These are phyloP conservation scores for Metroxylon sagu DNA, from an alignment of 176 grass and related monocot genomes.

Conservation along the genomic window DNA sequence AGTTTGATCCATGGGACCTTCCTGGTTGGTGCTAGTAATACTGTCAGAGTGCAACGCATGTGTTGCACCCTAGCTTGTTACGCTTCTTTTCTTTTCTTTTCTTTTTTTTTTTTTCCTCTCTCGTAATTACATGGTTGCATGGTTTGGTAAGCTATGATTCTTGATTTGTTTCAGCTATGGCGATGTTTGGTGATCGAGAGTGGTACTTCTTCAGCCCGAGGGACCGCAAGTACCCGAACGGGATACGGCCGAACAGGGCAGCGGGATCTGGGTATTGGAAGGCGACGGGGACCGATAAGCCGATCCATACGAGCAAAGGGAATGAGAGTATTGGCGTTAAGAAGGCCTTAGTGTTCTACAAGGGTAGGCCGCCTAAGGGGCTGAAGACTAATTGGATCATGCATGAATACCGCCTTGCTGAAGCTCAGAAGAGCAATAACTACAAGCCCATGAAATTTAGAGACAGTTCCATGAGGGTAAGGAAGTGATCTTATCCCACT, in stretches of 20 bases:
- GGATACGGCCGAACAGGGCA: background rate
- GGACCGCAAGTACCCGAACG: slow-evolving; percentile 9
- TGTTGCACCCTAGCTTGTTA: too few species aligned
- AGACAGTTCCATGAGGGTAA: slow-evolving; percentile 7
- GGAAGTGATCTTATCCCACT: too few species aligned
- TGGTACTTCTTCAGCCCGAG: slow-evolving; percentile 6
- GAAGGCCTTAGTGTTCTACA: too few species aligned
- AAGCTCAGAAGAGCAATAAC: background rate
- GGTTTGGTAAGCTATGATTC: too few species aligned
- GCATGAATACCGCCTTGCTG: too few species aligned
- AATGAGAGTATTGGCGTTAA: background rate
- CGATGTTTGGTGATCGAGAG: background rate
- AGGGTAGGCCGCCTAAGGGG: too few species aligned
- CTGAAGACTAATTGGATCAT: too few species aligned
- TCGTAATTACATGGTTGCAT: too few species aligned
- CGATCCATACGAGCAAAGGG: background rate
- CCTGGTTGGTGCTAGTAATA: background rate
- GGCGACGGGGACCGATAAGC: slow-evolving; percentile 7
- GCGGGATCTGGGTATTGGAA: slow-evolving; percentile 5
- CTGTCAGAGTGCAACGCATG: too few species aligned
- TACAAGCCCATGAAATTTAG: background rate
- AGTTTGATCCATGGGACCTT: slow-evolving; percentile 6
- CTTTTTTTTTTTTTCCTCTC: too few species aligned
- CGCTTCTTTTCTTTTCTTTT: too few species aligned
- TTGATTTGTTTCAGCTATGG: background rate